These are phyloP conservation scores for Mikania micrantha DNA, from an alignment of 129 eudicot genomes.

Conservation along the genomic window DNA sequence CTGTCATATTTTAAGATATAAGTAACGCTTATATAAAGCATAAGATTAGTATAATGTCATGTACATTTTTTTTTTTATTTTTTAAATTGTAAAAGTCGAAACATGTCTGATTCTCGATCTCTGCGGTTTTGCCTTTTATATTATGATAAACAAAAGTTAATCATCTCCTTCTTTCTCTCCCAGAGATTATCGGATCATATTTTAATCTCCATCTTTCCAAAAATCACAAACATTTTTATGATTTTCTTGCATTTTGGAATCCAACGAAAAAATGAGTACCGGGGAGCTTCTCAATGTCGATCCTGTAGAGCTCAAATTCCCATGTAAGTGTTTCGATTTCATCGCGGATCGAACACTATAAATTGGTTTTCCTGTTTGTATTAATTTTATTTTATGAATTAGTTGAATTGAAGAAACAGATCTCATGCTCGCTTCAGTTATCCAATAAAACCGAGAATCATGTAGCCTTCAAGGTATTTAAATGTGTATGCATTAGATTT, in stretches of 20 bases:
- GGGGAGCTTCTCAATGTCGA: constrained; percentile 70
- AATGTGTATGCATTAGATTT: not conserved
- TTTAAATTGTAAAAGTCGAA: not conserved
- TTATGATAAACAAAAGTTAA: not conserved
- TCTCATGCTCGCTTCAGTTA: constrained; percentile 63
- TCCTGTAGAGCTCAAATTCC: constrained; percentile 67
- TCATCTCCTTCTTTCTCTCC: constrained; percentile 28
- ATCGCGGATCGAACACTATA: not conserved
- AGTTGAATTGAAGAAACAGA: constrained; percentile 83
- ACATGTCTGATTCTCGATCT: not conserved
- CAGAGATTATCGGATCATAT: constrained; percentile 25
- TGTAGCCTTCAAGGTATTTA: constrained; percentile 68
- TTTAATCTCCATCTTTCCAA: constrained; percentile 10
- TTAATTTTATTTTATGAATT: not conserved
- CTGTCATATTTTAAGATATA: too few relatives aligned
- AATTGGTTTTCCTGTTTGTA: not conserved
- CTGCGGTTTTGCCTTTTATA: not conserved
- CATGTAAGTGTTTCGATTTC: constrained; percentile 36
- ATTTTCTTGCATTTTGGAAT: not conserved
- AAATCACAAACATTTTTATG: constrained; percentile 7
- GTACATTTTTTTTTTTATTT: too few relatives aligned
- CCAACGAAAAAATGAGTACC: constrained; percentile 37
- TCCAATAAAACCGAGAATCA: constrained; percentile 52
- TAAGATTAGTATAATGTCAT: too few relatives aligned
- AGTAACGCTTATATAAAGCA: too few relatives aligned